Percentiles rank a stretch among this genome's conserved stretches.
These are phyloP conservation scores for Flaveria ramosissima DNA, from an alignment of 129 eudicot genomes.

Conservation along the genomic window DNA sequence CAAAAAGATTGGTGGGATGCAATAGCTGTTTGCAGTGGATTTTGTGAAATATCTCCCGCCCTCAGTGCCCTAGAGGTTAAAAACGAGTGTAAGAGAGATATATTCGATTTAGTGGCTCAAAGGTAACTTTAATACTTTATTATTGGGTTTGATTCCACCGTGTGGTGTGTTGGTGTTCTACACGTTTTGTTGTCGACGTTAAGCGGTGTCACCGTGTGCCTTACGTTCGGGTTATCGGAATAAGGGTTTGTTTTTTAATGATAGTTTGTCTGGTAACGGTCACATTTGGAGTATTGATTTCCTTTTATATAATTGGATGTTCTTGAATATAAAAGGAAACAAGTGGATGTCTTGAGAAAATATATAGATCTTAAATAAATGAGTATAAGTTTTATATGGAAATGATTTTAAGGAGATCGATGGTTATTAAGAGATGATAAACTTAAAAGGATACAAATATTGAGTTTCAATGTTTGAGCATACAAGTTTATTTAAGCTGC, in stretches of 20 bases:
- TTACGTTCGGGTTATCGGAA: neutral
- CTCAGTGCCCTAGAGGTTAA: neutral
- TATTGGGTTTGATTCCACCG: neutral
- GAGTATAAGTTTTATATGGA: no score
- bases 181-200: neutral
- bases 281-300: no score
- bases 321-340: no score
- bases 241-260: neutral
- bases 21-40: neutral
- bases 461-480: no score
- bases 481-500: no score
- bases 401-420: no score
- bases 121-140: neutral
- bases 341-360: no score
- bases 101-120: neutral
- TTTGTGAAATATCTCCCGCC: conserved; percentile 24
- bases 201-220: neutral
- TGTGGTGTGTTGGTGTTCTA: neutral
- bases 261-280: no score
- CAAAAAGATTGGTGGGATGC: neutral
- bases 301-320: no score
- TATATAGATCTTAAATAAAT: no score
- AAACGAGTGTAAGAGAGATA: conserved; percentile 11
- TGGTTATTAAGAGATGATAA: no score
- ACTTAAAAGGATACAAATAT: no score